Evolutionary conservation across 2,329 filamentous ascomycete species (phyloP), one percentile per base, ranked within the genome.

Genomic region (Aureobasidium musti): DNA sequence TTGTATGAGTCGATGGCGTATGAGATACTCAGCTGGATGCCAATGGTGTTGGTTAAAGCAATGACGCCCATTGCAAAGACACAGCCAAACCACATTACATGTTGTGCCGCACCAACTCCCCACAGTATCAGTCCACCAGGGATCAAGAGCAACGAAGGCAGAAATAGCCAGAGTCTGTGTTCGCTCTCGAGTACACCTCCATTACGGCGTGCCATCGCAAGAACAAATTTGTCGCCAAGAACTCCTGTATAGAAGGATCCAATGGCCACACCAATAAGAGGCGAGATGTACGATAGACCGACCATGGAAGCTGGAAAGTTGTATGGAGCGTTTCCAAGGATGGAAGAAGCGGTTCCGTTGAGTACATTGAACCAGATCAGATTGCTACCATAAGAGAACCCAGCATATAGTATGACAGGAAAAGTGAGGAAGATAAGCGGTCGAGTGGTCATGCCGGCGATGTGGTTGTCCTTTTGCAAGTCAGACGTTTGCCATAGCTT

Each of bases 1-100:
- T 79, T 78, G 68, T 83, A 84, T 21, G 75, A 78, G 68, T 84
- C 82, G 45, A 84, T 81, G 68, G 78, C 77, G 67, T 84, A 84
- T 23, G 76, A 76, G 26, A 83, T 74, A 28, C 74, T 77, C 8
- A 83, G 68, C 35, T 79, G 78, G 13, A 81, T 70, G 1, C 80
- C 81, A 45, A 83, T 73, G 2, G 77, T 76, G 60, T 80, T 82
- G 17, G 78, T 79, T 59, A 76, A 69, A 1, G 77, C 80, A 28
- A 83, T 79, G 30, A 82, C 74, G 28, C 79, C 80, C 77, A 83
- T 82, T 1, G 79, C 81, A 37, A 83, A 78, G 3, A 84, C 73
- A 6, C 82, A 72, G 1, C 82, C 63, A 23, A 66, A 66, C 63
- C 63, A 66, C 30, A 57, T 54, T 3, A 66, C 53, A 14, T 76